Evolutionary conservation across 108 stramenopile genomes (phyloP), one percentile per base, ranked within the genome.

Genomic region (Licmophora abbreviata): DNA sequence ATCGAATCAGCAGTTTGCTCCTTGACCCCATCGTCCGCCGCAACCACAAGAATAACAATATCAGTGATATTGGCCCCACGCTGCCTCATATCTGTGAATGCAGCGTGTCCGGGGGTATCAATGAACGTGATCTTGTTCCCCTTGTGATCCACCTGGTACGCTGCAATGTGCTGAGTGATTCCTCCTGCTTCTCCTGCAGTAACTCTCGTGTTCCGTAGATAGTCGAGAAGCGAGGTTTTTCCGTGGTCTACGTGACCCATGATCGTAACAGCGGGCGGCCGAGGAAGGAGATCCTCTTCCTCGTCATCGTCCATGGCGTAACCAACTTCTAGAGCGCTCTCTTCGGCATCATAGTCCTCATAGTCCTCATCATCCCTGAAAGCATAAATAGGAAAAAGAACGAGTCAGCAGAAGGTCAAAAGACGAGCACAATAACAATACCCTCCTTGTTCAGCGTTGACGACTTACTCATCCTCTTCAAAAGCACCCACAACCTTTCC

Each of bases 161-260:
- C 94, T 5, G 82, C 85, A 59, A 99, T 92, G 53, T 77, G 76
- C 69, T 99, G 99, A 0, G 99, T 99, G 64, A 99, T 99, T 59
- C 99, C 99, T 20, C 97, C 99, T 7, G 95, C 92, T 69, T 99
- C 99, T 31, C 88, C 85, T 10, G 75, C 85, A 9, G 97, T 95
- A 32, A 94, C 90, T n/a, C 75, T 56, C 5, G 92, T 91, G 40
- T 73, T 72, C 1, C 97, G 78, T 43, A 99, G 85, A 11, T 83
- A 71, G 61, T 99, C 99, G 9, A 99, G 83, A 24, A 99, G 71
- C 2, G 95, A 91, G 6, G 99, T 99, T 65, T 99, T 99, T 48
- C 99, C 99, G 63, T 99, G 99, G 66, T 99, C 99, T 35, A 99
- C 99, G 76, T 99, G 99, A 28, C 99, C 99, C 97, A 99, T 98